Evolutionary conservation across 2,329 filamentous ascomycete genomes (phyloP).

Genomic region (Monilinia vaccinii-corymbosi): DNA sequence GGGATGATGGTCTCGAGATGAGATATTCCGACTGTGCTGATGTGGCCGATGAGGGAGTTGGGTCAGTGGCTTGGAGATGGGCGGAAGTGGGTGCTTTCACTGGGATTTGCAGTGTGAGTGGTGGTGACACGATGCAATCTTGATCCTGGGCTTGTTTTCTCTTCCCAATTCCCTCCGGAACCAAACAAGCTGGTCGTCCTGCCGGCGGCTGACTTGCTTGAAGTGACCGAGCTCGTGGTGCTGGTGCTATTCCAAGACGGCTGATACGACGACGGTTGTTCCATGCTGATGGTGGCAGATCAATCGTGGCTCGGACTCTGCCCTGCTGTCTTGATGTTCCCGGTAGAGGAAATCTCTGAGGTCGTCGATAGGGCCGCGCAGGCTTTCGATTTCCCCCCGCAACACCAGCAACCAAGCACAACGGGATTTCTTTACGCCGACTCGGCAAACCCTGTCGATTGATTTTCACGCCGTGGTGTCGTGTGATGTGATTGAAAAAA

Average conservation of each 20-base stretch:
- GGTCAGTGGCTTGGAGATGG: neutral
- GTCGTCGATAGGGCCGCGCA: neutral
- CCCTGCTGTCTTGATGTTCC: neutral
- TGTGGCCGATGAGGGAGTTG: neutral
- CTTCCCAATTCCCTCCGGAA: neutral
- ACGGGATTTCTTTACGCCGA: neutral
- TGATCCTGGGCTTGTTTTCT: neutral
- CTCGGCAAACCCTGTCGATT: neutral
- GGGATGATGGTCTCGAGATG: neutral
- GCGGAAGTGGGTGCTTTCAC: neutral
- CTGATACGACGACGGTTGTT: neutral
- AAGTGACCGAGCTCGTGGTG: neutral
- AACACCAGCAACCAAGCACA: neutral
- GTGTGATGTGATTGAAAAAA: neutral
- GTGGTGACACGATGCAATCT: too few relatives aligned
- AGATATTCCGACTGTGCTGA: neutral
- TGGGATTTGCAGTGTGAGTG: neutral
- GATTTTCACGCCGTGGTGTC: neutral
- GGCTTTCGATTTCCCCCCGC: neutral
- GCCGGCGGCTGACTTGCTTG: too few relatives aligned
- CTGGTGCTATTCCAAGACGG: neutral
- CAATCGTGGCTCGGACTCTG: neutral
- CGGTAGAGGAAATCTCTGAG: neutral
- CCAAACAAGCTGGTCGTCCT: neutral
- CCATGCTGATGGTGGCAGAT: neutral